A percentile compares a stretch with the other conserved stretches of the same genome.
These are phyloP conservation scores for Kwoniella mangroviensis DNA, from an alignment of 768 basidiomycete species.

Conservation along the genomic window DNA sequence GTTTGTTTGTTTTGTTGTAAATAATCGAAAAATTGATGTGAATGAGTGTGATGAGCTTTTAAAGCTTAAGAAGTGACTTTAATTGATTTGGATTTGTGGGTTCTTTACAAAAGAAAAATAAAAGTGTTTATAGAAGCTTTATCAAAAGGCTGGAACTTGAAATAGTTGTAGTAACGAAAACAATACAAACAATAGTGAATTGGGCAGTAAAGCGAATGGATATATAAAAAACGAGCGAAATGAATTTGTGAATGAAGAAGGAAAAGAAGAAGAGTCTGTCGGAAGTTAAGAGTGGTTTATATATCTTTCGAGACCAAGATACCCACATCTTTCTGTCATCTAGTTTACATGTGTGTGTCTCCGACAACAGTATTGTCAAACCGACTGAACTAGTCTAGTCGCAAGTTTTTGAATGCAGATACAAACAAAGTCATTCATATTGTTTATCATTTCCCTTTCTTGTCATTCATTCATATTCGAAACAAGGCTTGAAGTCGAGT, in stretches of 20 bases:
- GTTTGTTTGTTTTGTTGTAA: constrained; percentile 1
- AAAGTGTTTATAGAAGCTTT: constrained; percentile 3
- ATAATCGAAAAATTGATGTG: constrained; percentile 5
- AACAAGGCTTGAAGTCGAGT: neutral
- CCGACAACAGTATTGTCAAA: neutral
- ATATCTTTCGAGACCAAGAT: neutral
- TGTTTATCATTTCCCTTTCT: neutral
- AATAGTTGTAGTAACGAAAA: constrained; percentile 1
- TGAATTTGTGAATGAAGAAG: constrained; percentile 6
- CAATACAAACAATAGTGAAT: neutral
- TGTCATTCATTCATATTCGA: neutral
- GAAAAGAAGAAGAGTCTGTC: neutral
- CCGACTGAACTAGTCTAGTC: constrained; percentile 6
- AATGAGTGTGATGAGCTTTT: constrained; percentile 25
- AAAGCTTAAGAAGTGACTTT: constrained; percentile 10
- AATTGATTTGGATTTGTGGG: constrained; percentile 2
- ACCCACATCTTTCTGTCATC: too few relatives aligned
- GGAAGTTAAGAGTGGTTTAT: constrained; percentile 8
- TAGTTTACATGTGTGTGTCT: neutral
- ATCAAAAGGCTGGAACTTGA: constrained; percentile 26
- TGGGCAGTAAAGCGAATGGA: constrained; percentile 11
- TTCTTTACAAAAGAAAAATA: constrained; percentile 29
- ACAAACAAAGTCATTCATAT: neutral
- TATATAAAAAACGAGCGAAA: constrained; percentile 10
- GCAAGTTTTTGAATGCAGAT: neutral